Conservation (phyloP, 2,329 filamentous ascomycete species). For the Pseudocercospora crystallina region DNA sequence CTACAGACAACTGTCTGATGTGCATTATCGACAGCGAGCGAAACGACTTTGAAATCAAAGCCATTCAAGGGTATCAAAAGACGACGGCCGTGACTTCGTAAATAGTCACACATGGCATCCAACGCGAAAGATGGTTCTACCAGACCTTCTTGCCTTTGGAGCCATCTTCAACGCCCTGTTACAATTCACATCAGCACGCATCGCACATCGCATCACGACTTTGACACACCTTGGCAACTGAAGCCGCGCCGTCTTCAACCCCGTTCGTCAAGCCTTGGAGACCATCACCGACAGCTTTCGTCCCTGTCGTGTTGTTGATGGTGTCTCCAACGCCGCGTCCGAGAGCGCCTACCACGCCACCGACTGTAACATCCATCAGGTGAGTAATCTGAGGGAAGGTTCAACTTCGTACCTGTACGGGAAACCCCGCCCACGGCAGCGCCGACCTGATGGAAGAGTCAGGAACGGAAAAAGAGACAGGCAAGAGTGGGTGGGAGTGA, state of each 20-base stretch:
- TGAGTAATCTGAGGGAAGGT: not conserved
- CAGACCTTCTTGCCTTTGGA: slow-evolving; percentile 16
- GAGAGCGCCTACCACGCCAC: slow-evolving; percentile 52
- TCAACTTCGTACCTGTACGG: slow-evolving; percentile 38
- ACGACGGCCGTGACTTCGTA: not conserved
- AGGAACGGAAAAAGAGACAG: not conserved
- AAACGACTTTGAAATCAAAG: too few species aligned
- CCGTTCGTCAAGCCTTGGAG: slow-evolving; percentile 43
- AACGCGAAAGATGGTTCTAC: not conserved
- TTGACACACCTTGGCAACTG: slow-evolving; percentile 35
- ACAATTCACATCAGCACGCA: too few species aligned
- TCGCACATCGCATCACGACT: too few species aligned
- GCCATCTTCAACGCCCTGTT: slow-evolving; percentile 42
- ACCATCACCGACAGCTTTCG: slow-evolving; percentile 43
- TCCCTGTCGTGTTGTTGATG: slow-evolving; percentile 46
- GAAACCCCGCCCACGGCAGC: slow-evolving; percentile 55
- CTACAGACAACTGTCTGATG: too few species aligned
- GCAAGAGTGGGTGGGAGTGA: not conserved
- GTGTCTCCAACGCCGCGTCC: slow-evolving; percentile 47
- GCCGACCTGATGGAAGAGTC: slow-evolving; percentile 34
- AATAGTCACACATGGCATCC: not conserved
- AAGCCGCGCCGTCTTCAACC: slow-evolving; percentile 42
- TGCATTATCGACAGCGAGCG: too few species aligned
- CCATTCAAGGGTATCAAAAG: not conserved
- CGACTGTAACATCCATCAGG: slow-evolving; percentile 31